Conservation (phyloP, 108 stramenopile species). For the Chaetoceros muelleri region DNA sequence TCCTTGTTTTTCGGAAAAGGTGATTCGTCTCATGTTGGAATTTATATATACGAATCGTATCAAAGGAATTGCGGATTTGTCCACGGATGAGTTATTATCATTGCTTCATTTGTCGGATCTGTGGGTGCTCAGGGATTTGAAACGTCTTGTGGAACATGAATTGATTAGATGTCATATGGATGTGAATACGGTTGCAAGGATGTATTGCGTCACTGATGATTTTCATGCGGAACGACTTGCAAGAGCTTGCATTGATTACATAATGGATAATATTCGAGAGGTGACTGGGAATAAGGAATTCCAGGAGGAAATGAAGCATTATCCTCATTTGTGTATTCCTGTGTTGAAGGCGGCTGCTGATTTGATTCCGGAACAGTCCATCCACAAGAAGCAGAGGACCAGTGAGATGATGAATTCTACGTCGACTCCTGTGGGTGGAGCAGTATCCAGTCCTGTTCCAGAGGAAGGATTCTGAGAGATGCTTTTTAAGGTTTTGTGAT, state of each 20-base stretch:
- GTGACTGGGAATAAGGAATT: slow-evolving; percentile 67
- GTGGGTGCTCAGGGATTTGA: slow-evolving; percentile 84
- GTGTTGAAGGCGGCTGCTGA: slow-evolving; percentile 87
- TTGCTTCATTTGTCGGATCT: slow-evolving; percentile 72
- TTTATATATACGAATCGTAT: slow-evolving; percentile 94
- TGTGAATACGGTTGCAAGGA: slow-evolving; percentile 68
- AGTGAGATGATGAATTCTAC: slow-evolving; percentile 13
- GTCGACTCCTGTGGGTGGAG: slow-evolving; percentile 7
- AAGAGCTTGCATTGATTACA: slow-evolving; percentile 79
- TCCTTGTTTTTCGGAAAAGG: slow-evolving; percentile 51
- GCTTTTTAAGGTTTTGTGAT: too few relatives aligned
- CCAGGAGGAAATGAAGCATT: slow-evolving; percentile 86
- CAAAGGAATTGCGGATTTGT: slow-evolving; percentile 31
- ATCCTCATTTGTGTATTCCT: slow-evolving; percentile 83
- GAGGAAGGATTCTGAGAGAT: slow-evolving; percentile 19
- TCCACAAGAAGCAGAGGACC: slow-evolving; percentile 70
- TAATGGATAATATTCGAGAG: slow-evolving; percentile 80
- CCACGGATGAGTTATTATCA: slow-evolving; percentile 64
- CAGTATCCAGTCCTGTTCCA: slow-evolving; percentile 24
- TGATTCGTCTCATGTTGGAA: slow-evolving; percentile 85
- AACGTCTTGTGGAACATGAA: slow-evolving; percentile 79
- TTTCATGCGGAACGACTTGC: slow-evolving; percentile 70
- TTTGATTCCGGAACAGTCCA: slow-evolving; percentile 78
- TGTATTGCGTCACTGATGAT: slow-evolving; percentile 85
- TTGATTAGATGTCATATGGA: slow-evolving; percentile 73